Percentiles rank a stretch among this genome's conserved stretches.
Conservation (phyloP, 768 basidiomycete species). For the Pleurotus djamor region DNA sequence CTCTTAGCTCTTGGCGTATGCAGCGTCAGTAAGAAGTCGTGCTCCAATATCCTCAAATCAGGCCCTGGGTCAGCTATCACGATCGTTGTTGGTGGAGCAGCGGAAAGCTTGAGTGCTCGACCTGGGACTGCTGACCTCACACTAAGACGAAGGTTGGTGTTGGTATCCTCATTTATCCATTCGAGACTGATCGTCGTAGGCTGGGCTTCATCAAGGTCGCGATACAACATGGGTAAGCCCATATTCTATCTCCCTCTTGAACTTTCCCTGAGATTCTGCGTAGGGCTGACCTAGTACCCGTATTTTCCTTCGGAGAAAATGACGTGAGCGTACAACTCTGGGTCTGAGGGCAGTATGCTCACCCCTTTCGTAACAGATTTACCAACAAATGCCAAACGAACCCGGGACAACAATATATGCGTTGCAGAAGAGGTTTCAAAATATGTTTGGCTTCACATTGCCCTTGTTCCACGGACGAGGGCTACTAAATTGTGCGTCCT, state of each 20-base stretch:
- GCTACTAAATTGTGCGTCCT: slow-evolving; percentile 82
- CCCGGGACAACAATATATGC: slow-evolving; percentile 86
- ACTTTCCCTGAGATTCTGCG: not conserved
- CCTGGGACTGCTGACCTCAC: slow-evolving; percentile 97
- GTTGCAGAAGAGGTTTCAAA: slow-evolving; percentile 90
- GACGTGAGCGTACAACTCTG: slow-evolving; percentile 56
- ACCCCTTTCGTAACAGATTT: slow-evolving; percentile 63
- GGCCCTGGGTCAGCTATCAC: slow-evolving; percentile 76
- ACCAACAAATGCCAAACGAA: slow-evolving; percentile 94
- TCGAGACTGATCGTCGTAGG: slow-evolving; percentile 28
- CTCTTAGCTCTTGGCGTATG: slow-evolving; percentile 85
- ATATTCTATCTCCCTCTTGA: slow-evolving; percentile 1
- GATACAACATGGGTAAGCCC: slow-evolving; percentile 77
- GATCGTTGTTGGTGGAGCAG: slow-evolving; percentile 96
- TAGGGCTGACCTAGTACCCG: slow-evolving; percentile 94
- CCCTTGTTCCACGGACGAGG: slow-evolving; percentile 98
- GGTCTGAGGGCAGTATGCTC: not conserved
- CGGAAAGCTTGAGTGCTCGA: slow-evolving; percentile 90
- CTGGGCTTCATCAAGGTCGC: slow-evolving; percentile 95
- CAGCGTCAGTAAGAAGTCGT: slow-evolving; percentile 89
- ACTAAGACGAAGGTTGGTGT: slow-evolving; percentile 60
- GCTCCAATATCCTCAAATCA: slow-evolving; percentile 77
- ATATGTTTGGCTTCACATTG: slow-evolving; percentile 91
- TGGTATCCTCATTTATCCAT: not conserved
- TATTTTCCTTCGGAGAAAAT: slow-evolving; percentile 98